Base-by-base conservation (phyloP, 1,139 yeast species). In the Pichia sp. region DNA sequence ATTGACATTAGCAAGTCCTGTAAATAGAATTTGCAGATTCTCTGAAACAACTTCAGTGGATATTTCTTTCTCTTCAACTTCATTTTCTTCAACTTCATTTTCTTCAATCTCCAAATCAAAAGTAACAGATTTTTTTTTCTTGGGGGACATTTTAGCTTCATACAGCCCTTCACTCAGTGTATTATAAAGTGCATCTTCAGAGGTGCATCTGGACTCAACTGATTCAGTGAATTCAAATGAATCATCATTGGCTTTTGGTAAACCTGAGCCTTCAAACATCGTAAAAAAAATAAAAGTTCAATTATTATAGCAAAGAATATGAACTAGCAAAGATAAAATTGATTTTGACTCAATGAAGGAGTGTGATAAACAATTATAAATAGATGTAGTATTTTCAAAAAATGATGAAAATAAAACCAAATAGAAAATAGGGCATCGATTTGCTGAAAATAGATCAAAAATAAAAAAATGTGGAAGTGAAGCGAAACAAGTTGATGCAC, bases 221-320 rank as follows among this genome's bases (percentile, higher is more conserved):
- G 53, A 47, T 7, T 42, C 53, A 3, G 50, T 47, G 25, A 50
- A 50, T 19, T 50, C 53, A 9, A 47, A 28, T 36, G 36, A 43
- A n/a, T 30, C 22, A 16, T 38, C 38, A 45, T 45, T 42, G 8
- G 8, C 16, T 5, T 42, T 36, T 10, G 16, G 16, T 10, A 10
- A 19, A 4, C 11, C 10, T 9, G 25, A 19, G 11, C 4, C 11
- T 18, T 19, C 25, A 19, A 18, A 19, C 41, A 36, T 36, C 10
- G 41, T 19, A 19, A 36, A 36, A 11, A 10, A 5, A 11, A 10
- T 36, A 11, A 18, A 36, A 36, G 3, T 16, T 5, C 14, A 36
- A 36, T 11, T 31, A 19, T 10, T 14, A 36, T 36, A 36, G 44
- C 30, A 42, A 42, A 28, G 31, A n/a, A 10, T 19, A 16, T 36